phyloP scores from a whole-genome alignment of 345 rosid species.

The Salix viminalis region DNA sequence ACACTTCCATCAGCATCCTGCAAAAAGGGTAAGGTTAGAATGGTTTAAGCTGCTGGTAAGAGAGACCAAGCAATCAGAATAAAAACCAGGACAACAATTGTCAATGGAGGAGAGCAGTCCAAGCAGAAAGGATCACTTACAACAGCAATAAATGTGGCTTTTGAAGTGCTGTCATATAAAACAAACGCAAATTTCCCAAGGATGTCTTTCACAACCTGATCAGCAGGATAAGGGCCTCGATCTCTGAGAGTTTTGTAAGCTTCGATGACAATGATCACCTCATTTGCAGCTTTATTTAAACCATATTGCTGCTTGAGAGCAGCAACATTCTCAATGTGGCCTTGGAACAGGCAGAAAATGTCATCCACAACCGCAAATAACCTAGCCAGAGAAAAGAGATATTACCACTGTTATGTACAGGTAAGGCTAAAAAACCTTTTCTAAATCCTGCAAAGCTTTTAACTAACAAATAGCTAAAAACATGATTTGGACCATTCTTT shows the following conservation, averaged over 20 bases:
- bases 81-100: background rate
- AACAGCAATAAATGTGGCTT: constrained; percentile 60
- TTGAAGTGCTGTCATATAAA: constrained; percentile 64
- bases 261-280: constrained; percentile 80
- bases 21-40: background rate
- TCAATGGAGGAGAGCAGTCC: background rate
- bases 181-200: constrained; percentile 71
- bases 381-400: constrained; percentile 32
- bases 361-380: constrained; percentile 87
- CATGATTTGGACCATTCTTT: background rate
- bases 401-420: background rate
- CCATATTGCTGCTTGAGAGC: constrained; percentile 93
- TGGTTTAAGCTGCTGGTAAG: background rate
- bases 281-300: constrained; percentile 76
- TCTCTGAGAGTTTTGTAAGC: constrained; percentile 91
- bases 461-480: background rate
- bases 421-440: background rate
- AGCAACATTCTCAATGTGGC: constrained; percentile 80
- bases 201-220: constrained; percentile 85
- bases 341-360: constrained; percentile 93
- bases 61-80: background rate
- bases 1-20: constrained; percentile 89
- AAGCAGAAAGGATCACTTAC: constrained; percentile 39
- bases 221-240: constrained; percentile 92
- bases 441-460: background rate